Percentiles rank a stretch among this genome's conserved stretches.
Evolutionary conservation across 2,329 filamentous ascomycete genomes (phyloP).

Genomic region (Rutstroemia sp.): DNA sequence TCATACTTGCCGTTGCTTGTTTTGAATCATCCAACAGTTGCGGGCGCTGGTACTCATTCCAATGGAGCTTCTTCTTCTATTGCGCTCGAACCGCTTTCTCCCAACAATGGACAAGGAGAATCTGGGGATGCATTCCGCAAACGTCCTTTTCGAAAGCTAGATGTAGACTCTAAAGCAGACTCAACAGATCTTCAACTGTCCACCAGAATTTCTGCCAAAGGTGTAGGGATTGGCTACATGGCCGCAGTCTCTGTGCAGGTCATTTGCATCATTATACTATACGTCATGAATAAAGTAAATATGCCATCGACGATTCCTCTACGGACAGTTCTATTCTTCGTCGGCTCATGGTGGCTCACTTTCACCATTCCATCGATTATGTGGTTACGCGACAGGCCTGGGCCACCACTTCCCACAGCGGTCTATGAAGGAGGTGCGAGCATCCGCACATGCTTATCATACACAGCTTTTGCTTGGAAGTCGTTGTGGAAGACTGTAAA

Average conservation of each 20-base stretch:
- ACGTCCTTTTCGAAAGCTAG: not conserved
- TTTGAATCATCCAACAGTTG: slow-evolving; percentile 59
- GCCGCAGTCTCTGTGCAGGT: slow-evolving; percentile 80
- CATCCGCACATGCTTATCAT: slow-evolving; percentile 53
- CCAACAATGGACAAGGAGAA: slow-evolving; percentile 1
- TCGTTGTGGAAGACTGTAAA: slow-evolving; percentile 74
- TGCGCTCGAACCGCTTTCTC: slow-evolving; percentile 13
- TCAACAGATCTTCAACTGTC: slow-evolving; percentile 68
- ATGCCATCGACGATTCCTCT: slow-evolving; percentile 64
- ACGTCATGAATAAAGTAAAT: slow-evolving; percentile 40
- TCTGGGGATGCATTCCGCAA: not conserved
- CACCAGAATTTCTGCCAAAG: slow-evolving; percentile 82
- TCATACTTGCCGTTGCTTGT: slow-evolving; percentile 89
- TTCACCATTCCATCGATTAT: slow-evolving; percentile 85
- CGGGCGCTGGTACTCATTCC: not conserved
- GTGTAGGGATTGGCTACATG: slow-evolving; percentile 87
- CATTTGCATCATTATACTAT: slow-evolving; percentile 68
- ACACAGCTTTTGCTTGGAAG: slow-evolving; percentile 78
- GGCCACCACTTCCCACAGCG: slow-evolving; percentile 60
- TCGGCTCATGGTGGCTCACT: slow-evolving; percentile 86
- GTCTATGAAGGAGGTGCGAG: slow-evolving; percentile 3
- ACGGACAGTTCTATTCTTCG: slow-evolving; percentile 75
- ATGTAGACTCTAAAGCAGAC: slow-evolving; percentile 35
- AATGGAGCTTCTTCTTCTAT: slow-evolving; percentile 10
- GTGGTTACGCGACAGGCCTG: slow-evolving; percentile 83